Conservation (phyloP, 2,329 filamentous ascomycete genomes). For the Magnaporthiopsis poae region DNA sequence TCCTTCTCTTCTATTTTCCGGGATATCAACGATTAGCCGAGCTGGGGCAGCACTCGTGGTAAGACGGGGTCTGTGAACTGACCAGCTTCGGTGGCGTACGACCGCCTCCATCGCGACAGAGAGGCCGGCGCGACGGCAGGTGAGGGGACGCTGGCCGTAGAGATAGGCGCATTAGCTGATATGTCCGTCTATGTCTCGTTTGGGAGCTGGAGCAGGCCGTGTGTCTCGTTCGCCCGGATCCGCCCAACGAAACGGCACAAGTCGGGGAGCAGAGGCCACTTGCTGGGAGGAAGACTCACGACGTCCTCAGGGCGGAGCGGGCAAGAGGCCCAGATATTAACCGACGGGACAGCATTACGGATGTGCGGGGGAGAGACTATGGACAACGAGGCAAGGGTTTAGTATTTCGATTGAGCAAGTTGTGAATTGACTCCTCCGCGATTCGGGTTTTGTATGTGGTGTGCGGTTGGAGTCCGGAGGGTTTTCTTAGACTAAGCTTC, state of each 20-base stretch:
- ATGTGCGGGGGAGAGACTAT: constrained; percentile 2
- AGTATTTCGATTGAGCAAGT: background rate
- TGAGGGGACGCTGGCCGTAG: constrained; percentile 32
- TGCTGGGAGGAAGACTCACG: constrained; percentile 9
- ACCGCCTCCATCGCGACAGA: constrained; percentile 44
- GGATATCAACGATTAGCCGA: constrained; percentile 25
- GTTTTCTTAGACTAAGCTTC: background rate
- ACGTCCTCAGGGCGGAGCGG: constrained; percentile 43
- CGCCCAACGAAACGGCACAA: too few relatives aligned
- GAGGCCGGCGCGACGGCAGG: constrained; percentile 34
- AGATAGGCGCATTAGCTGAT: constrained; percentile 2
- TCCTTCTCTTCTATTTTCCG: constrained; percentile 72
- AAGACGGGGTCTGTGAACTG: constrained; percentile 20
- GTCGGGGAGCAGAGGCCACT: background rate
- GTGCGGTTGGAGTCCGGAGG: background rate
- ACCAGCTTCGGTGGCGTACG: constrained; percentile 51
- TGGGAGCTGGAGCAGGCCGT: background rate
- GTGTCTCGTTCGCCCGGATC: background rate
- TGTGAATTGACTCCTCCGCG: background rate
- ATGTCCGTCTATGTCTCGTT: background rate
- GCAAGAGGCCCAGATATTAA: constrained; percentile 49
- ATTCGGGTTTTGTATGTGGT: background rate
- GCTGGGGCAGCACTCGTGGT: background rate
- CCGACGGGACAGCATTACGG: constrained; percentile 50
- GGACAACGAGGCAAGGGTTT: too few relatives aligned